Percentiles rank a stretch among this genome's conserved stretches.
These are phyloP conservation scores for Termitomyces eurrhizus DNA, from an alignment of 768 basidiomycete genomes.

Conservation along the genomic window DNA sequence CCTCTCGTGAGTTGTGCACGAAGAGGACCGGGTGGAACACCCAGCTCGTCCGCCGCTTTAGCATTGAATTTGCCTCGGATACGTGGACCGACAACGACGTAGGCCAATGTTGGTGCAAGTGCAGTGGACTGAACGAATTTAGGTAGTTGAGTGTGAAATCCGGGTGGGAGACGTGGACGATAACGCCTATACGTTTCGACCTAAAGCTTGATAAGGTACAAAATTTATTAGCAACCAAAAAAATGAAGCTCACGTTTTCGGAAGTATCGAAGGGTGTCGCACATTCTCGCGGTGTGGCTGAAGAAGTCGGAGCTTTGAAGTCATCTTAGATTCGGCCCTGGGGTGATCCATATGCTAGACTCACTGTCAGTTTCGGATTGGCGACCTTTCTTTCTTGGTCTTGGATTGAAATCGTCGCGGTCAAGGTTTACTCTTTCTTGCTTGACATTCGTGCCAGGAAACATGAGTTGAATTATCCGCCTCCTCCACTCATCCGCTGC, in stretches of 20 bases:
- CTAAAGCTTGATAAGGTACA: conserved; percentile 7
- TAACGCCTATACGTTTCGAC: conserved; percentile 26
- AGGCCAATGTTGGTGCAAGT: conserved; percentile 37
- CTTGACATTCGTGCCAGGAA: conserved; percentile 39
- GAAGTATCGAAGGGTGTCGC: neutral
- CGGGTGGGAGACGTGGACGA: conserved; percentile 22
- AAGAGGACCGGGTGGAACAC: conserved; percentile 55
- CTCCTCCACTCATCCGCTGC: conserved; percentile 54
- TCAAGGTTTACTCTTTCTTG: conserved; percentile 1
- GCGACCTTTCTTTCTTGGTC: neutral
- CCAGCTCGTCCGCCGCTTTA: conserved; percentile 56
- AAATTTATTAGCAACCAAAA: neutral
- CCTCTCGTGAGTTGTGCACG: conserved; percentile 65
- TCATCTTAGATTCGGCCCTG: neutral
- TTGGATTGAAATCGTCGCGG: neutral
- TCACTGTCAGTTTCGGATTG: neutral
- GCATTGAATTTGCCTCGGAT: conserved; percentile 71
- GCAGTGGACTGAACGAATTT: conserved; percentile 21
- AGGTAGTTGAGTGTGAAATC: conserved; percentile 37
- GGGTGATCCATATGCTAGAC: neutral
- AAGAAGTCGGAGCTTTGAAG: neutral
- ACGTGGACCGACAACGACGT: conserved; percentile 49
- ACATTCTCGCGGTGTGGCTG: neutral
- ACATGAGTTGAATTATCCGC: conserved; percentile 56
- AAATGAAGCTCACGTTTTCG: neutral